phyloP scores from a whole-genome alignment of 768 basidiomycete species.

The Kwoniella heveanensis region DNA sequence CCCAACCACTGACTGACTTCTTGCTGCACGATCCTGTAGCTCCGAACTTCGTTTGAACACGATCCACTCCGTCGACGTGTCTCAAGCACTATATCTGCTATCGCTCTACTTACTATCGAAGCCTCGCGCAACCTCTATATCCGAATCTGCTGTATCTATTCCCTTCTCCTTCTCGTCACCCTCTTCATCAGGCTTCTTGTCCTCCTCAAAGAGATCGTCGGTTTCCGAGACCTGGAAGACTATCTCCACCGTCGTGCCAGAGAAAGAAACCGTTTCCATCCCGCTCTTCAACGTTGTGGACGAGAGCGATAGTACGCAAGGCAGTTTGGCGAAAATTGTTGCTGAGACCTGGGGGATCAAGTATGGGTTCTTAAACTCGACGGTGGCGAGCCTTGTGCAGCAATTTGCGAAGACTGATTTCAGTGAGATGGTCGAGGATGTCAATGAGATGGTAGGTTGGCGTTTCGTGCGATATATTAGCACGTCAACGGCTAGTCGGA shows the following conservation, averaged over 20 bases:
- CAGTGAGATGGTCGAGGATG: slow-evolving; percentile 51
- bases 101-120: slow-evolving; percentile 32
- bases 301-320: slow-evolving; percentile 48
- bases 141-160: slow-evolving; percentile 27
- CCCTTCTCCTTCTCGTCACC: slow-evolving; percentile 29
- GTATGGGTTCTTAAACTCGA: slow-evolving; percentile 50
- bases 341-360: slow-evolving; percentile 50
- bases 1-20: too few relatives aligned
- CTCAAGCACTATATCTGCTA: slow-evolving; percentile 40
- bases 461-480: too few relatives aligned
- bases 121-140: slow-evolving; percentile 19
- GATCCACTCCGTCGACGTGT: slow-evolving; percentile 44
- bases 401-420: slow-evolving; percentile 55
- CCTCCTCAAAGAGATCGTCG: slow-evolving; percentile 31
- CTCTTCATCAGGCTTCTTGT: slow-evolving; percentile 25
- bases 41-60: slow-evolving; percentile 53
- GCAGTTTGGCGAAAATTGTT: slow-evolving; percentile 46
- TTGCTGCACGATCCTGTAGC: slow-evolving; percentile 15
- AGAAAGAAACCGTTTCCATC: slow-evolving; percentile 33
- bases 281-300: slow-evolving; percentile 54
- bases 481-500: too few relatives aligned
- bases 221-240: slow-evolving; percentile 40
- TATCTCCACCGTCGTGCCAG: slow-evolving; percentile 34
- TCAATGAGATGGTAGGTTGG: slow-evolving; percentile 52
- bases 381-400: slow-evolving; percentile 45